These are phyloP conservation scores for Linderniella brevidens DNA, from an alignment of 257 asterid genomes.

Conservation along the genomic window DNA sequence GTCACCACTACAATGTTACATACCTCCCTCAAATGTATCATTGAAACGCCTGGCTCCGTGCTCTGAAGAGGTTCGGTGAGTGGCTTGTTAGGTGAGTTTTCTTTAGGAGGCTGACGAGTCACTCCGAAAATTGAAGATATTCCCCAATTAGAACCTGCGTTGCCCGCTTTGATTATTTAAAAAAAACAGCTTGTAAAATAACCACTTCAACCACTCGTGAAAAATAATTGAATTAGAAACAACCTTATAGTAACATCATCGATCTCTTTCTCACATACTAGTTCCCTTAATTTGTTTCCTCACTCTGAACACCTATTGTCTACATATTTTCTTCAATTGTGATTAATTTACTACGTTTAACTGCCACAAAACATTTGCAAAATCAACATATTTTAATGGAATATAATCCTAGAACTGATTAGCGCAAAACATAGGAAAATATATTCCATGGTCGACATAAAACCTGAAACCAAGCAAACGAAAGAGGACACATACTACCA, in stretches of 20 bases:
- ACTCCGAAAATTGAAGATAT: conserved; percentile 89
- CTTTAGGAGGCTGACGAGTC: conserved; percentile 41
- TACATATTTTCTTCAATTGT: too few species aligned
- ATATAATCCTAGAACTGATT: too few species aligned
- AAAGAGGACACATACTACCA: conserved; percentile 26
- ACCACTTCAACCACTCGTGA: background rate
- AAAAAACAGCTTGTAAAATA: conserved; percentile 5
- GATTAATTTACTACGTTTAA: too few species aligned
- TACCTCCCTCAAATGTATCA: conserved; percentile 94
- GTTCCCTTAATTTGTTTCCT: too few species aligned
- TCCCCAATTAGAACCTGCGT: conserved; percentile 68
- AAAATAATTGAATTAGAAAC: background rate
- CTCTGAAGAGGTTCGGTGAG: conserved; percentile 42
- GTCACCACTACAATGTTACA: conserved; percentile 21
- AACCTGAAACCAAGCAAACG: background rate
- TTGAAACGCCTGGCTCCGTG: conserved; percentile 47
- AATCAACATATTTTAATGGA: too few species aligned
- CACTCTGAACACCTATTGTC: too few species aligned
- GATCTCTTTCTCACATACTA: too few species aligned
- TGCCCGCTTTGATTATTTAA: conserved; percentile 28
- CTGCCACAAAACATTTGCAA: too few species aligned
- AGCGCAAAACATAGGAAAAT: background rate
- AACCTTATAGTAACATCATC: too few species aligned
- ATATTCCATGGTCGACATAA: conserved; percentile 1
- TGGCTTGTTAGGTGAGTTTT: conserved; percentile 35